Evolutionary conservation across 345 rosid species (phyloP).

Genomic region (Brassica napus): DNA sequence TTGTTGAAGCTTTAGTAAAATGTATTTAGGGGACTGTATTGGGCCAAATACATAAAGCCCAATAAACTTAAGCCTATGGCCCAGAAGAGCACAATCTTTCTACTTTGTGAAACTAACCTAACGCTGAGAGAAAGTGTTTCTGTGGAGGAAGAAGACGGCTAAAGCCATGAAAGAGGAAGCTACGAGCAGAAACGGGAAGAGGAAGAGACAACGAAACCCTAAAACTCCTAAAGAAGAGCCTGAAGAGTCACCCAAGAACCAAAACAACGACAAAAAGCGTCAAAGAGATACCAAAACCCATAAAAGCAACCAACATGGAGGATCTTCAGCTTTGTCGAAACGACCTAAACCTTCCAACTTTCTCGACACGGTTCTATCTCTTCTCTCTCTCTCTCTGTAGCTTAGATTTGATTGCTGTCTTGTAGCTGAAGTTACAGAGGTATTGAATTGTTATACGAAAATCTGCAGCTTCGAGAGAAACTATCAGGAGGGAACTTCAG

Average conservation of each 20-base stretch:
- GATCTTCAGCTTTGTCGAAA: conserved; percentile 38
- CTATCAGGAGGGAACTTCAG: conserved; percentile 78
- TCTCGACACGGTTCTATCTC: conserved; percentile 55
- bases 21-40: no score
- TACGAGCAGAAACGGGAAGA: conserved; percentile 49
- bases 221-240: conserved; percentile 32
- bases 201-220: conserved; percentile 48
- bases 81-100: conserved; percentile 14
- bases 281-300: conserved; percentile 1
- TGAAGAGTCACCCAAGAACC: conserved; percentile 3
- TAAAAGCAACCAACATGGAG: conserved; percentile 13
- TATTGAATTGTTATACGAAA: neutral
- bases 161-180: conserved; percentile 46
- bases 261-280: conserved; percentile 28
- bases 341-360: conserved; percentile 43
- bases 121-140: neutral
- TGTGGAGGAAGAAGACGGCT: neutral
- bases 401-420: neutral
- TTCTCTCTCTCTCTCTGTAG: neutral
- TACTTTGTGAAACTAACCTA: conserved; percentile 31
- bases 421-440: neutral
- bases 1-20: no score
- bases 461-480: conserved; percentile 65
- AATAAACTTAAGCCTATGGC: neutral
- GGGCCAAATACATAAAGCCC: neutral